These are phyloP conservation scores for Globisporangium parvum DNA, from an alignment of 352 stramenopile genomes.

Conservation along the genomic window DNA sequence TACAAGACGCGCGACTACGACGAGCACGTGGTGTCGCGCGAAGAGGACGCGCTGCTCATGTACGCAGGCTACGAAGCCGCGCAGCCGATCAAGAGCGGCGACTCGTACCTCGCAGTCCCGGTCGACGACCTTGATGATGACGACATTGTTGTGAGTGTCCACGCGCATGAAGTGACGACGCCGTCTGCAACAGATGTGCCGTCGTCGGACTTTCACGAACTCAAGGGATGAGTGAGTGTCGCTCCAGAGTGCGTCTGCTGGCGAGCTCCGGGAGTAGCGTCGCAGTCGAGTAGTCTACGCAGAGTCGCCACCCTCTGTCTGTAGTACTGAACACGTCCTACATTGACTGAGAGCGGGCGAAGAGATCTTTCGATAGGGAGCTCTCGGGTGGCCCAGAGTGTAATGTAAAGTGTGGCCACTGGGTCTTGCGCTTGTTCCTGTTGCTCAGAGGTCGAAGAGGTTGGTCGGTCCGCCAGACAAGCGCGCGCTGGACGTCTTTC, in stretches of 20 bases:
- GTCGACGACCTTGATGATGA: conserved; percentile 3
- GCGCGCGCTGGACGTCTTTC: too few species aligned
- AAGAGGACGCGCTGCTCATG: conserved; percentile 44
- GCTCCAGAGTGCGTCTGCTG: not conserved
- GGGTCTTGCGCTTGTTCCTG: too few species aligned
- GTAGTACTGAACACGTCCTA: too few species aligned
- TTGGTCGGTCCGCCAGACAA: too few species aligned
- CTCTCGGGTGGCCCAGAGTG: too few species aligned
- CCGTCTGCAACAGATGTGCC: conserved; percentile 2
- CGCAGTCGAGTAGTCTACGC: too few species aligned
- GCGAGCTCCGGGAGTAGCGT: too few species aligned
- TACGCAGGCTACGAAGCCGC: conserved; percentile 24
- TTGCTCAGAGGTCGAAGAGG: too few species aligned
- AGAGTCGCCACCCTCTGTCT: too few species aligned
- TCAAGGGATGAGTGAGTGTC: conserved; percentile 6
- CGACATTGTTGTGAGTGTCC: conserved; percentile 3
- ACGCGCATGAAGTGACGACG: conserved; percentile 6
- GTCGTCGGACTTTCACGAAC: conserved; percentile 16
- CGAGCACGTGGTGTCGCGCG: conserved; percentile 52
- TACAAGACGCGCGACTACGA: conserved; percentile 85
- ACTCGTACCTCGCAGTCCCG: conserved; percentile 16
- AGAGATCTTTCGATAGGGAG: too few species aligned
- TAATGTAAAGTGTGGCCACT: too few species aligned
- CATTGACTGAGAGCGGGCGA: too few species aligned
- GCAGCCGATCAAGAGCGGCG: conserved; percentile 11